Evolutionary conservation across 1,284 basidiomycete genomes (phyloP), one percentile per base, ranked within the genome.

Genomic region (Cryptococcus sp.): DNA sequence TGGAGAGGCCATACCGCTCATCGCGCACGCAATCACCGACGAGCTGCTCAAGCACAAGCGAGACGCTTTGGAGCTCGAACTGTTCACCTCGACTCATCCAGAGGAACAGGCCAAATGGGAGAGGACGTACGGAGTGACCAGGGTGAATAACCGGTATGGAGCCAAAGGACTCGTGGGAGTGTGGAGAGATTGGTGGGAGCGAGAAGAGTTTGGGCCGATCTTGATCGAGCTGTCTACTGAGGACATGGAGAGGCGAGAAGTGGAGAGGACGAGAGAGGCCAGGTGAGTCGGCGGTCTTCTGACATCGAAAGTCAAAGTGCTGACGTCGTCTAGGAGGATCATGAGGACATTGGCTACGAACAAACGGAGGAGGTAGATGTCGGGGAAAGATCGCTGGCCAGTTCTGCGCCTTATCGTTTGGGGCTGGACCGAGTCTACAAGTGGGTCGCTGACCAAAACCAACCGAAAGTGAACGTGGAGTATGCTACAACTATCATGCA

Each of bases 151-250:
- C 47, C 63, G 66, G 18, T 75, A 82, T 28, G 71, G 90, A 0
- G 87, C 90, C 2, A 86, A 86, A 66, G 77, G 80, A n/a, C 72
- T 97, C 40, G 82, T 82, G 65, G 87, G 89, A 49, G 86, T 93
- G 1, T 98, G 93, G 91, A 77, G 92, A 43, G 94, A 97, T 66
- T 97, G 90, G 89, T 80, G 80, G 45, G 94, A 97, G 65, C 82
- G 86, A 28, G 86, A 89, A 65, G 89, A 93, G 69, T 97, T 89
- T 71, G 82, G 82, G 52, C 97, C 94, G n/a, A 77, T 84, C 41
- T 83, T 97, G 65, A 84, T 97, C 68, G 82, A 87, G 50, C 70
- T 97, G 51, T 86, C 78, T 11, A 82, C 84, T 23, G 94, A 97
- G 68, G 95, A 98, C 70, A 83, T 97, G 51, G 92, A 94, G 69